phyloP scores from a whole-genome alignment of 768 basidiomycete species.

The Amanita muscaria region DNA sequence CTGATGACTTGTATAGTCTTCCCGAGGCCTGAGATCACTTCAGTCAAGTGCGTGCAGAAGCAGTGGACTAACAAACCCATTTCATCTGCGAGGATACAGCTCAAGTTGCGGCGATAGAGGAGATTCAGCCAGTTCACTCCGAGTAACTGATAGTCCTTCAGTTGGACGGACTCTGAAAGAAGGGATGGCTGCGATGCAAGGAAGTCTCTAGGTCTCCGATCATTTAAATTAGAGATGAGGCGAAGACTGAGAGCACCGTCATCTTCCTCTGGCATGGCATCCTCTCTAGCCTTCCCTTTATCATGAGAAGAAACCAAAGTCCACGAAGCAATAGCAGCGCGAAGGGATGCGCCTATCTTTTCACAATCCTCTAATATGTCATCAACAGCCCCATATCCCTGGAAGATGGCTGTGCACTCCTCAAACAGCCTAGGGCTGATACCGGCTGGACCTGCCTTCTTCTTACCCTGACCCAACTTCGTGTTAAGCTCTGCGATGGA shows the following conservation, averaged over 20 bases:
- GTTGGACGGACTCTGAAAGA: constrained; percentile 54
- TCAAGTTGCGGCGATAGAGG: constrained; percentile 68
- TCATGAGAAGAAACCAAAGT: constrained; percentile 27
- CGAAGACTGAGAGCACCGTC: constrained; percentile 58
- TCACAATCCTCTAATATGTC: constrained; percentile 85
- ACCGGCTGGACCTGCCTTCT: constrained; percentile 73
- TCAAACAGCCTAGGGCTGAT: constrained; percentile 88
- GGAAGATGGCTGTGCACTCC: constrained; percentile 77
- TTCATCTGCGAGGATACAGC: constrained; percentile 97
- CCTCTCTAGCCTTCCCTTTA: constrained; percentile 31
- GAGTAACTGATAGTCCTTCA: constrained; percentile 96
- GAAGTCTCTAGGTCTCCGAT: constrained; percentile 48
- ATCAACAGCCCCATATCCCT: constrained; percentile 84
- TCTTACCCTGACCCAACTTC: constrained; percentile 81
- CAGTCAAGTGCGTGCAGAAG: constrained; percentile 4
- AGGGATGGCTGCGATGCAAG: constrained; percentile 66
- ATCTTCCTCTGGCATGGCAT: constrained; percentile 29
- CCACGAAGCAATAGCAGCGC: constrained; percentile 76
- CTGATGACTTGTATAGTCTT: constrained; percentile 99
- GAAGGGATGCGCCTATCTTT: constrained; percentile 67
- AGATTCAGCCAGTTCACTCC: constrained; percentile 98
- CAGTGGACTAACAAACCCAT: constrained; percentile 64
- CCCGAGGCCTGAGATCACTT: constrained; percentile 63
- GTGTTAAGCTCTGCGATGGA: constrained; percentile 63
- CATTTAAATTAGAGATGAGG: constrained; percentile 33